phyloP scores from a whole-genome alignment of 2,329 filamentous ascomycete genomes.

The Calonectria montana region DNA sequence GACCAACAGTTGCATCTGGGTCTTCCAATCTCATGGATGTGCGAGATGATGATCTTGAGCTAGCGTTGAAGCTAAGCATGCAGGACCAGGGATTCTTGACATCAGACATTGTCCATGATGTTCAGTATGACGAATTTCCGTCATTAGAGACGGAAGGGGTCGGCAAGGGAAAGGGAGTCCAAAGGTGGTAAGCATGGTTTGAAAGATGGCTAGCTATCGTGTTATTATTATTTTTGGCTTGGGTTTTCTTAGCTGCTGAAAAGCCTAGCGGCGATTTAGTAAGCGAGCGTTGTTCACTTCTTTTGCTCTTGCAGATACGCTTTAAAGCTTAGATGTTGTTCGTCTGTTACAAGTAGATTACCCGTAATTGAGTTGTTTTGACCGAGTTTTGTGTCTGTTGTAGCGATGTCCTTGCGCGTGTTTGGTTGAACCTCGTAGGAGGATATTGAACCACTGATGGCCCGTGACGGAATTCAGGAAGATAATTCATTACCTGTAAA shows the following conservation, averaged over 20 bases:
- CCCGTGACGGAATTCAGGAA: not conserved
- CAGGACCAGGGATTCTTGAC: constrained; percentile 59
- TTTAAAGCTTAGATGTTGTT: not conserved
- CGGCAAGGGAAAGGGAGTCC: constrained; percentile 57
- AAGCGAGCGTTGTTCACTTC: not conserved
- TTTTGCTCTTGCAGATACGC: not conserved
- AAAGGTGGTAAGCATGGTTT: constrained; percentile 38
- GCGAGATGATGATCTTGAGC: constrained; percentile 68
- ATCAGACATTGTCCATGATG: constrained; percentile 21
- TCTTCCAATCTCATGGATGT: constrained; percentile 32
- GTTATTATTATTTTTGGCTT: constrained; percentile 2
- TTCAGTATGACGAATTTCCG: constrained; percentile 53
- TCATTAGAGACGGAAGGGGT: constrained; percentile 52
- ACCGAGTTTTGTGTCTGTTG: not conserved
- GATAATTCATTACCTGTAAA: not conserved
- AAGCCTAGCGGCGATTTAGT: not conserved
- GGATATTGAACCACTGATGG: not conserved
- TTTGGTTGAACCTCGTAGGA: not conserved
- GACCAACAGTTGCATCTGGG: constrained; percentile 47
- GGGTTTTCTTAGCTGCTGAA: not conserved
- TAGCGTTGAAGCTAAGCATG: constrained; percentile 70
- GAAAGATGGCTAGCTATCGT: not conserved
- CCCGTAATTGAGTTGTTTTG: not conserved
- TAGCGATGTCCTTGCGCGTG: not conserved
- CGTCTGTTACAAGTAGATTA: not conserved